Conservation (phyloP, 1,139 yeast genomes). For the Yamadazyma mexicana region DNA sequence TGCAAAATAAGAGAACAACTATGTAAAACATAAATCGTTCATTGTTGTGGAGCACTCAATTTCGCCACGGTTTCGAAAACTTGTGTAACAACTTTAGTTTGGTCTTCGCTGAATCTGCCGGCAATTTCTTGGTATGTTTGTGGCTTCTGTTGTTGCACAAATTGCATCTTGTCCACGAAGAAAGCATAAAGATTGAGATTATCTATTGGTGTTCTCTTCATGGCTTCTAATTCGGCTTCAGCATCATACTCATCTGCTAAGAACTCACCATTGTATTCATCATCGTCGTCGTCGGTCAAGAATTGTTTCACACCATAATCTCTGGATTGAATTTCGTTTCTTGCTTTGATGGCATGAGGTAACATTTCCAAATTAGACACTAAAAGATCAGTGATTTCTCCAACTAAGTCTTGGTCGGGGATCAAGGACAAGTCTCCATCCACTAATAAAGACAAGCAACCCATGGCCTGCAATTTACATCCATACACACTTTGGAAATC, state of each 20-base stretch:
- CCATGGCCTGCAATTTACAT: conserved; percentile 52
- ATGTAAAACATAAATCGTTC: no score
- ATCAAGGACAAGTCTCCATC: conserved; percentile 29
- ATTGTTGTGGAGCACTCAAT: not conserved
- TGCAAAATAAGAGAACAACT: no score
- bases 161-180: conserved; percentile 32
- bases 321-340: conserved; percentile 40
- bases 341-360: conserved; percentile 49
- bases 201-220: conserved; percentile 55
- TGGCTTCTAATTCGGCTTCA: conserved; percentile 55
- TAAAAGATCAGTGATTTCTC: conserved; percentile 42
- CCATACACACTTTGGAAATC: conserved; percentile 58
- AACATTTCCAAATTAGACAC: conserved; percentile 43
- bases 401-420: conserved; percentile 34
- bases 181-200: conserved; percentile 46
- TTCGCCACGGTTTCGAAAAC: conserved; percentile 23
- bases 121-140: conserved; percentile 37
- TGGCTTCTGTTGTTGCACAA: conserved; percentile 35
- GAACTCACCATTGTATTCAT: conserved; percentile 27
- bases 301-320: conserved; percentile 34
- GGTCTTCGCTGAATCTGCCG: conserved; percentile 37
- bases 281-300: conserved; percentile 26
- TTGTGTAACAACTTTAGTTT: conserved; percentile 32
- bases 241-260: conserved; percentile 45
- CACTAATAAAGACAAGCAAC: conserved; percentile 34